phyloP scores from a whole-genome alignment of 2,329 filamentous ascomycete genomes.

The Didymella segeticola region DNA sequence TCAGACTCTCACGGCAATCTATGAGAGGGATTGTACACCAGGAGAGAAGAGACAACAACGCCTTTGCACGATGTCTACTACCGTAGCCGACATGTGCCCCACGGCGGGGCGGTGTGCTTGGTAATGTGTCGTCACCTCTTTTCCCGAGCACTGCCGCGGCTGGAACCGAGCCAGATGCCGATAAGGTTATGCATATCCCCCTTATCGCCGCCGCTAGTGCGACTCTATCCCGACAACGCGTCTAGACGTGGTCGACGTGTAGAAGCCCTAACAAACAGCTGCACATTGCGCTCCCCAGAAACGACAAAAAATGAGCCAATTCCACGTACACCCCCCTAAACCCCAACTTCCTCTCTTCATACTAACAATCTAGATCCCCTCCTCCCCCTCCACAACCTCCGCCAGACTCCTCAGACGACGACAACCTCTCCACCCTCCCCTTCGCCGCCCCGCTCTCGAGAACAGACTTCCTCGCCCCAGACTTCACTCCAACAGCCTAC shows the following conservation, averaged over 20 bases:
- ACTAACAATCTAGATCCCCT: constrained; percentile 15
- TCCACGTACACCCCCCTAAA: constrained; percentile 50
- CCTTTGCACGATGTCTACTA: too few species aligned
- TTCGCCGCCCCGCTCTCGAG: constrained; percentile 87
- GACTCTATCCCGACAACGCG: constrained; percentile 11
- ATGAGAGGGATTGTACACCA: too few species aligned
- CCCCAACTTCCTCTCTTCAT: not conserved
- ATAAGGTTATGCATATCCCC: too few species aligned
- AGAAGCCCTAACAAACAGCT: not conserved
- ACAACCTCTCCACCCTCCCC: constrained; percentile 72
- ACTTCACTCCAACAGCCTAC: constrained; percentile 82
- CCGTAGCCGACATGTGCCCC: constrained; percentile 19
- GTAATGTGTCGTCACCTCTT: constrained; percentile 15
- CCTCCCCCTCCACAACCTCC: constrained; percentile 18
- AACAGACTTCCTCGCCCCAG: constrained; percentile 74
- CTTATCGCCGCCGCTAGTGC: not conserved
- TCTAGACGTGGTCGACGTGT: not conserved
- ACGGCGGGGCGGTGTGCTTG: constrained; percentile 21
- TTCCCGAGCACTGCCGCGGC: constrained; percentile 4
- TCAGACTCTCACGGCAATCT: too few species aligned
- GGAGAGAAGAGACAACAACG: too few species aligned
- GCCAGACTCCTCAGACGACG: constrained; percentile 58
- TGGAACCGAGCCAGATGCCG: not conserved
- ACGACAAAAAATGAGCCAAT: constrained; percentile 54
- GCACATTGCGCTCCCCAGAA: not conserved